Conservation (phyloP, 179 eudicot species). For the Beta corolliflora region DNA sequence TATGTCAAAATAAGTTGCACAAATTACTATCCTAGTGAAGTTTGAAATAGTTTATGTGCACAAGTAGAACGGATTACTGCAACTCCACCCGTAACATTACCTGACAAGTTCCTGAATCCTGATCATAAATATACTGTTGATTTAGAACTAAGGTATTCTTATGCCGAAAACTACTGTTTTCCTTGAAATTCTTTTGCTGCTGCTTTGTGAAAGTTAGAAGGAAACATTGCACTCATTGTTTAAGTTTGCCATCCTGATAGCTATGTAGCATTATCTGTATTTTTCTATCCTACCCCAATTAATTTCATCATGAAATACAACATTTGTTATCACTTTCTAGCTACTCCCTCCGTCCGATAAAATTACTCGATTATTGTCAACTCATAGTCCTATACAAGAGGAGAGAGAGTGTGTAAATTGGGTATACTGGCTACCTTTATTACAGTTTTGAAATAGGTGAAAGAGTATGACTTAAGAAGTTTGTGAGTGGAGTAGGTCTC, state of each 20-base stretch:
- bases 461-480: too few species aligned
- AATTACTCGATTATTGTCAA: too few species aligned
- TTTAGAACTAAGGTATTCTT: background rate
- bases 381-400: too few species aligned
- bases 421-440: too few species aligned
- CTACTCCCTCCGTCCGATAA: too few species aligned
- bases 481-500: too few species aligned
- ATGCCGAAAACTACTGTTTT: background rate
- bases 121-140: background rate
- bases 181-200: background rate
- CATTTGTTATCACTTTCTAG: background rate
- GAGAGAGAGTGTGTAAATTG: too few species aligned
- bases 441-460: too few species aligned
- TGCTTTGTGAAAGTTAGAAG: background rate
- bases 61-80: background rate
- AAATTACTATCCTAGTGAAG: background rate
- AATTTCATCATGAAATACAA: background rate
- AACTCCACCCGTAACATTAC: background rate
- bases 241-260: background rate
- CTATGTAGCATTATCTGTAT: background rate
- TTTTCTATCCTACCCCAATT: background rate
- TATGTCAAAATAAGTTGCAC: too few species aligned
- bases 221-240: background rate
- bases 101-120: background rate
- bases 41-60: background rate